Evolutionary conservation across 2,329 filamentous ascomycete genomes (phyloP).

Genomic region (Diaporthe sp.): DNA sequence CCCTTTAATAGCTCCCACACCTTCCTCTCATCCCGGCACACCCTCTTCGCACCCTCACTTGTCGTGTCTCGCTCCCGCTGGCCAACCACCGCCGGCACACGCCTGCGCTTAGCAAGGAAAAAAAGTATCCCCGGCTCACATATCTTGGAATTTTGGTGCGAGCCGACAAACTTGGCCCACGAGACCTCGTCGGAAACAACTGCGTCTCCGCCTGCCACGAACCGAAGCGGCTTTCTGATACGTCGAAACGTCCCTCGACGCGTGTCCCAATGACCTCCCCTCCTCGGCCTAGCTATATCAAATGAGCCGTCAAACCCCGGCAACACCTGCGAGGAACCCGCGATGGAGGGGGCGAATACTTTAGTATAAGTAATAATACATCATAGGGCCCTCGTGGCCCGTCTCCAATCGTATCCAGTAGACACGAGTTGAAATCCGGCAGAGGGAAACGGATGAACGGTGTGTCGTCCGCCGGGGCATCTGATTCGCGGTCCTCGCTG

Average conservation of each 20-base stretch:
- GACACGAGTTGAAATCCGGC: not conserved
- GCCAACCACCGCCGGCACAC: constrained; percentile 3
- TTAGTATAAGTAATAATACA: not conserved
- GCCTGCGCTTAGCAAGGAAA: not conserved
- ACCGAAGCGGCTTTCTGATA: not conserved
- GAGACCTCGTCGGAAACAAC: not conserved
- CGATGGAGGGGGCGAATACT: not conserved
- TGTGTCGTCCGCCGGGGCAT: not conserved
- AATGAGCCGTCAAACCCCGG: too few species aligned
- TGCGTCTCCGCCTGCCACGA: not conserved
- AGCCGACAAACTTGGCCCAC: not conserved
- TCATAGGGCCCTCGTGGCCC: not conserved
- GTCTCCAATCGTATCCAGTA: not conserved
- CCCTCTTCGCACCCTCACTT: not conserved
- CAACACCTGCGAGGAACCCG: not conserved
- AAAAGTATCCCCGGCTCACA: not conserved
- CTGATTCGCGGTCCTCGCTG: constrained; percentile 4
- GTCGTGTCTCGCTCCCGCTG: not conserved
- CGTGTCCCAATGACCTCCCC: not conserved
- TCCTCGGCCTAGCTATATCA: too few species aligned
- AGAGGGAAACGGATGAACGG: not conserved
- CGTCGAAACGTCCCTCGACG: not conserved
- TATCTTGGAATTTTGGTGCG: not conserved
- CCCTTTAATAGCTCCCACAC: not conserved
- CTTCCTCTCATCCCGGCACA: not conserved